phyloP scores from a whole-genome alignment of 2,329 filamentous ascomycete species.

The Bipolaris oryzae region DNA sequence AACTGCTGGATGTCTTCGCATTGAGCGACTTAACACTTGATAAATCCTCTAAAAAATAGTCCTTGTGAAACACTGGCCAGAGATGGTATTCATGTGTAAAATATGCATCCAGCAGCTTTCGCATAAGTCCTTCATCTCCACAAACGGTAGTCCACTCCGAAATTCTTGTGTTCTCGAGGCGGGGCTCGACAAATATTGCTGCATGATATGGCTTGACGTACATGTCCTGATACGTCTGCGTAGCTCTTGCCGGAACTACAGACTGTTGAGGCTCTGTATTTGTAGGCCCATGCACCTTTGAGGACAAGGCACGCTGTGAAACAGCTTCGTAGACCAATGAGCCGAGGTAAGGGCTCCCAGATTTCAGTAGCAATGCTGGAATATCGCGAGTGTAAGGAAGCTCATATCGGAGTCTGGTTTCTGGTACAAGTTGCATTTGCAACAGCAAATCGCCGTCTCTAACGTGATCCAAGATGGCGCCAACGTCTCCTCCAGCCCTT shows the following conservation, averaged over 20 bases:
- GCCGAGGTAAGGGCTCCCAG: constrained; percentile 16
- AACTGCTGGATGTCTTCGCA: constrained; percentile 16
- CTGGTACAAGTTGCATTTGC: constrained; percentile 18
- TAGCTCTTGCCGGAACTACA: not conserved
- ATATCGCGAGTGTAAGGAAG: constrained; percentile 20
- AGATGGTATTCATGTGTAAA: constrained; percentile 20
- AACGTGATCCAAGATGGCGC: constrained; percentile 18
- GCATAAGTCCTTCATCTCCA: constrained; percentile 22
- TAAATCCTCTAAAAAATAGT: constrained; percentile 29
- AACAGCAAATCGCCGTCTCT: constrained; percentile 18
- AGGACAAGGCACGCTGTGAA: not conserved
- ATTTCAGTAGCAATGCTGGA: constrained; percentile 5
- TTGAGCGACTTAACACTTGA: constrained; percentile 4
- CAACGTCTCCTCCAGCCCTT: constrained; percentile 19
- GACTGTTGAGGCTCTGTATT: not conserved
- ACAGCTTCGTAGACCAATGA: constrained; percentile 17
- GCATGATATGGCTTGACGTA: constrained; percentile 25
- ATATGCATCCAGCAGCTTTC: constrained; percentile 19
- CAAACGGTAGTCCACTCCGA: constrained; percentile 28
- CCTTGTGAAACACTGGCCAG: constrained; percentile 23
- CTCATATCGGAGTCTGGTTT: constrained; percentile 21
- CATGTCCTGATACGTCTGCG: constrained; percentile 2
- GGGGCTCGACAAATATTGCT: constrained; percentile 25
- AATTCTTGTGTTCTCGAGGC: constrained; percentile 16
- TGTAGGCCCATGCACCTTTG: not conserved